These are phyloP conservation scores for Craterostigma plantagineum DNA, from an alignment of 257 asterid species.

Conservation along the genomic window DNA sequence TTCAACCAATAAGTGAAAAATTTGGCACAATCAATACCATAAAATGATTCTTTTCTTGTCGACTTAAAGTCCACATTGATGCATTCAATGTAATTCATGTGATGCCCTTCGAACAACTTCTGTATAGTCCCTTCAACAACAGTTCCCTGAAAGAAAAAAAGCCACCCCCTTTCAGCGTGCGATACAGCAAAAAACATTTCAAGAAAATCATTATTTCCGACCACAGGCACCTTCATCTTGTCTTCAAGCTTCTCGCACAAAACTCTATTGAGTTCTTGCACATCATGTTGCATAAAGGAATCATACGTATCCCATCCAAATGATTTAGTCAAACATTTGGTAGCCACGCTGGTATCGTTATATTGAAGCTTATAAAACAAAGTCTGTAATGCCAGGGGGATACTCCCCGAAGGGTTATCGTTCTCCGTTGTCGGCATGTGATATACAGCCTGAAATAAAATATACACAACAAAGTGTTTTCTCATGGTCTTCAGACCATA, in stretches of 20 bases:
- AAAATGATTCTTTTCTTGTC: constrained; percentile 90
- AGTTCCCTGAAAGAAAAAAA: constrained; percentile 68
- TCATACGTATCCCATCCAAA: constrained; percentile 98
- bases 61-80: constrained; percentile 92
- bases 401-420: constrained; percentile 91
- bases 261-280: constrained; percentile 91
- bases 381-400: constrained; percentile 92
- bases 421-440: constrained; percentile 99
- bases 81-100: constrained; percentile 91
- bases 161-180: constrained; percentile 8
- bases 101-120: constrained; percentile 94
- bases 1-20: neutral
- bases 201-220: constrained; percentile 3
- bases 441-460: constrained; percentile 68
- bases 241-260: constrained; percentile 90
- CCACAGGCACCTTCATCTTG: constrained; percentile 72
- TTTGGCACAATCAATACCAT: constrained; percentile 34
- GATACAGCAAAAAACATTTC: constrained; percentile 1
- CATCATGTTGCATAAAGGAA: constrained; percentile 96
- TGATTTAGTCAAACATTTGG: constrained; percentile 87
- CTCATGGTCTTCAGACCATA: too few species aligned
- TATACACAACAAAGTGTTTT: constrained; percentile 13
- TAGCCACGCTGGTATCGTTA: constrained; percentile 77
- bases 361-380: constrained; percentile 93
- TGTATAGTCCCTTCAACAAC: constrained; percentile 98